A percentile compares a stretch with the other conserved stretches of the same genome.
phyloP scores from a whole-genome alignment of 768 basidiomycete species.

The Tephrocybe sp. region DNA sequence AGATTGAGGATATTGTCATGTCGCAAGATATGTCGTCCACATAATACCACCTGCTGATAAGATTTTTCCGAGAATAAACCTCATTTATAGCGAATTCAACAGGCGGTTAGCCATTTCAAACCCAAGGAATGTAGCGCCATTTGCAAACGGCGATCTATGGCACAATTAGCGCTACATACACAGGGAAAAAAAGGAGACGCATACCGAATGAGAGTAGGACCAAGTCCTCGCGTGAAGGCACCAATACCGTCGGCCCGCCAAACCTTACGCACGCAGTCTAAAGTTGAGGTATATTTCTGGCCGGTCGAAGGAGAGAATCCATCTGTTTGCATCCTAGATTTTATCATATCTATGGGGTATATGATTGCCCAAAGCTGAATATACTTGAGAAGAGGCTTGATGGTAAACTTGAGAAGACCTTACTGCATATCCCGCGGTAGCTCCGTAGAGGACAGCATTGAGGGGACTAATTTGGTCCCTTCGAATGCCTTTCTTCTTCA shows the following conservation, averaged over 20 bases:
- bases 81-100: conserved; percentile 36
- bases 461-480: conserved; percentile 76
- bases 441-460: conserved; percentile 85
- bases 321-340: conserved; percentile 95
- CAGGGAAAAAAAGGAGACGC: background rate
- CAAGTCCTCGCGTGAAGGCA: conserved; percentile 90
- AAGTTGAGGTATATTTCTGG: conserved; percentile 77
- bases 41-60: background rate
- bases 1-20: background rate
- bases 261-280: conserved; percentile 81
- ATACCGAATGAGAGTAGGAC: conserved; percentile 88
- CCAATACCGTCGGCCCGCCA: conserved; percentile 80
- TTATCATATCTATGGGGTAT: conserved; percentile 96
- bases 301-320: conserved; percentile 73
- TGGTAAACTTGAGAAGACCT: conserved; percentile 23
- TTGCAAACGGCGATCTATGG: conserved; percentile 87
- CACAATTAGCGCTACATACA: conserved; percentile 1
- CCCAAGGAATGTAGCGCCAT: conserved; percentile 94
- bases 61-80: background rate
- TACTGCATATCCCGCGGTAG: conserved; percentile 89
- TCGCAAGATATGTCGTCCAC: background rate
- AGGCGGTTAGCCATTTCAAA: conserved; percentile 89
- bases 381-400: conserved; percentile 10
- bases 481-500: conserved; percentile 64
- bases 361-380: conserved; percentile 83